These are phyloP conservation scores for Amauroascus niger DNA, from an alignment of 2,329 filamentous ascomycete species.

Conservation along the genomic window DNA sequence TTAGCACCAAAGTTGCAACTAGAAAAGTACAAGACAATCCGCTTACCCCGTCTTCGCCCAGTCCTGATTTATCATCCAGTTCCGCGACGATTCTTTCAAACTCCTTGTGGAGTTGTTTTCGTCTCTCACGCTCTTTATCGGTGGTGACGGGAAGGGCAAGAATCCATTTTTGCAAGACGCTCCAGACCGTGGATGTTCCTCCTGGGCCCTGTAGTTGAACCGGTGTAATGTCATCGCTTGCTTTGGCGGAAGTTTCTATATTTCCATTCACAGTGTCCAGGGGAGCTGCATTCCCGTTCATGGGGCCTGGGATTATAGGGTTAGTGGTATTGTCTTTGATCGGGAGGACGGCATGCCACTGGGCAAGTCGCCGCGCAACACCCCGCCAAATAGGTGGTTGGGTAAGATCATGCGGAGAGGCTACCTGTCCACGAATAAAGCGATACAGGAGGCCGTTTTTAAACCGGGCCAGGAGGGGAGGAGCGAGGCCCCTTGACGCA, in stretches of 20 bases:
- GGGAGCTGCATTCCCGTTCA: constrained; percentile 35
- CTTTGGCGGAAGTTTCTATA: constrained; percentile 19
- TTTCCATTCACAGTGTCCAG: constrained; percentile 39
- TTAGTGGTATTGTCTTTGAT: constrained; percentile 39
- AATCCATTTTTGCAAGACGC: constrained; percentile 93
- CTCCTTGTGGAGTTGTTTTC: constrained; percentile 62
- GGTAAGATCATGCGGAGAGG: constrained; percentile 69
- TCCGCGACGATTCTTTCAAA: constrained; percentile 58
- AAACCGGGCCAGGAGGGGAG: constrained; percentile 80
- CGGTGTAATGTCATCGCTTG: constrained; percentile 23
- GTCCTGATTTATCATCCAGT: constrained; percentile 65
- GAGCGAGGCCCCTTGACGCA: constrained; percentile 72
- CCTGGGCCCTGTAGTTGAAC: constrained; percentile 54
- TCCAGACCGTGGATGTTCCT: constrained; percentile 81
- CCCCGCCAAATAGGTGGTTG: constrained; percentile 67
- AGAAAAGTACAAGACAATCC: constrained; percentile 16
- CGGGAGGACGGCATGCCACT: constrained; percentile 77
- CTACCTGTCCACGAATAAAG: constrained; percentile 72
- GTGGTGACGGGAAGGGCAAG: constrained; percentile 67
- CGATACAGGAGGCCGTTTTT: constrained; percentile 92
- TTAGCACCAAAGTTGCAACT: not conserved
- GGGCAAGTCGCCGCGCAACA: constrained; percentile 71
- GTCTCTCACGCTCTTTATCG: constrained; percentile 57
- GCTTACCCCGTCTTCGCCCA: constrained; percentile 62
- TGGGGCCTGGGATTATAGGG: constrained; percentile 19